A percentile compares a stretch with the other conserved stretches of the same genome.
phyloP scores from a whole-genome alignment of 2,329 filamentous ascomycete species.

The Colletotrichum melonis region DNA sequence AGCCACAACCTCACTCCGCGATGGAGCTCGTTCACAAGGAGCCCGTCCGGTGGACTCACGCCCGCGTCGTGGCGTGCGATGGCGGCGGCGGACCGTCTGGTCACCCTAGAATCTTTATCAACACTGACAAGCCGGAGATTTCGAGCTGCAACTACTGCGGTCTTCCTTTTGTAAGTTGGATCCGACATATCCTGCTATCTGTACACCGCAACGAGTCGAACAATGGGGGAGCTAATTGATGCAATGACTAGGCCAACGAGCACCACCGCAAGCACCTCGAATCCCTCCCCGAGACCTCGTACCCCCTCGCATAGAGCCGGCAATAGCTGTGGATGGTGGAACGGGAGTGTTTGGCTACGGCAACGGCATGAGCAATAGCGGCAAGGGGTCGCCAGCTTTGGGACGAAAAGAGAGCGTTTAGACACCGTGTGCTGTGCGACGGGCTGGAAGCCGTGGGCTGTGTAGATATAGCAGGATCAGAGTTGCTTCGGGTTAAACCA shows the following conservation, averaged over 20 bases:
- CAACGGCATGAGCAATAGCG: background rate
- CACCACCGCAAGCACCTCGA: conserved; percentile 88
- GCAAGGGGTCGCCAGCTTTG: background rate
- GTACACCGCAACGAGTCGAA: background rate
- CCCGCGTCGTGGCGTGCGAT: conserved; percentile 85
- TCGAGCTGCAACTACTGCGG: conserved; percentile 92
- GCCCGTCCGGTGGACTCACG: conserved; percentile 91
- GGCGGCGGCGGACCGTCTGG: conserved; percentile 91
- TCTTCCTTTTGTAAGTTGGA: conserved; percentile 83
- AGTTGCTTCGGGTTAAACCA: conserved; percentile 24
- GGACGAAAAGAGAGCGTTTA: background rate
- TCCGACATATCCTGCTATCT: background rate
- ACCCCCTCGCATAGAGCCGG: conserved; percentile 72
- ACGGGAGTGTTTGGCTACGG: background rate
- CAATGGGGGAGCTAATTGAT: conserved; percentile 1
- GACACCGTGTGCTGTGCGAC: background rate
- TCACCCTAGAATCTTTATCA: conserved; percentile 96
- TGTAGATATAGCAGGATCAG: conserved; percentile 36
- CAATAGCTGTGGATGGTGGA: background rate
- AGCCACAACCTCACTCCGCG: conserved; percentile 90
- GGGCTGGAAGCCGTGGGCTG: conserved; percentile 17
- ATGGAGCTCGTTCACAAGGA: conserved; percentile 98
- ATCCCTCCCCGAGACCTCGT: conserved; percentile 82
- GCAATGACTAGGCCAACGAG: conserved; percentile 78
- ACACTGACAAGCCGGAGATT: conserved; percentile 97